Evolutionary conservation across 2,329 filamentous ascomycete species (phyloP).

Genomic region (Fusarium sp.): DNA sequence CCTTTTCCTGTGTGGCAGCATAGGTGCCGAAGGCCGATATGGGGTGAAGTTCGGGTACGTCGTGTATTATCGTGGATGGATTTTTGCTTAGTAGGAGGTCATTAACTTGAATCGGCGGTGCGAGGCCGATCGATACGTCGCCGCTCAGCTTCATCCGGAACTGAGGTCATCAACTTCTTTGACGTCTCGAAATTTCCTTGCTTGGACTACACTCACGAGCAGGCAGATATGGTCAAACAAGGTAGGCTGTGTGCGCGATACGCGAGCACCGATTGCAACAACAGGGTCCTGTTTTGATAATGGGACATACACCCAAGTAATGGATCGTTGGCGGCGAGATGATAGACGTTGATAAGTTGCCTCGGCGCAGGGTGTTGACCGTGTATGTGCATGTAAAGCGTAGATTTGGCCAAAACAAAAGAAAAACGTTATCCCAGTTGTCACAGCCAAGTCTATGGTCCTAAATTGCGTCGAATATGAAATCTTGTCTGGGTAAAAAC

Average conservation of each 20-base stretch:
- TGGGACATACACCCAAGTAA: conserved; percentile 28
- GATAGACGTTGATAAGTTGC: conserved; percentile 17
- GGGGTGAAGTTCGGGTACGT: conserved; percentile 6
- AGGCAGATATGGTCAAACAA: conserved; percentile 5
- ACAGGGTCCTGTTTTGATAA: conserved; percentile 20
- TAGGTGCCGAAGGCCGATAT: conserved; percentile 19
- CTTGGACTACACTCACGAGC: conserved; percentile 11
- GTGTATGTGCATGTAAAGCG: conserved; percentile 27
- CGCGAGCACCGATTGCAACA: conserved; percentile 10
- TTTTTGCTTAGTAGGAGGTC: conserved; percentile 11
- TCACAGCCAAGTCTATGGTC: conserved; percentile 14
- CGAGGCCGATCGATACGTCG: conserved; percentile 13
- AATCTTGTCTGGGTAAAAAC: conserved; percentile 9
- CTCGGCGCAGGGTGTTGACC: conserved; percentile 6
- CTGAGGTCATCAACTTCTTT: conserved; percentile 6
- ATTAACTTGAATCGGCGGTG: neutral
- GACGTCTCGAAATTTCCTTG: neutral
- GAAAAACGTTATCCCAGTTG: conserved; percentile 22
- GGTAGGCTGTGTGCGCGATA: neutral
- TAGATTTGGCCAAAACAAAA: conserved; percentile 9
- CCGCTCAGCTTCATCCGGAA: conserved; percentile 27
- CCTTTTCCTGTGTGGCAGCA: conserved; percentile 1
- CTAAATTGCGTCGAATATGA: conserved; percentile 8
- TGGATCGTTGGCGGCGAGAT: conserved; percentile 8
- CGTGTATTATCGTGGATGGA: conserved; percentile 12